Evolutionary conservation across 2,329 filamentous ascomycete genomes (phyloP).

Genomic region (Trichoderma endophyticum): DNA sequence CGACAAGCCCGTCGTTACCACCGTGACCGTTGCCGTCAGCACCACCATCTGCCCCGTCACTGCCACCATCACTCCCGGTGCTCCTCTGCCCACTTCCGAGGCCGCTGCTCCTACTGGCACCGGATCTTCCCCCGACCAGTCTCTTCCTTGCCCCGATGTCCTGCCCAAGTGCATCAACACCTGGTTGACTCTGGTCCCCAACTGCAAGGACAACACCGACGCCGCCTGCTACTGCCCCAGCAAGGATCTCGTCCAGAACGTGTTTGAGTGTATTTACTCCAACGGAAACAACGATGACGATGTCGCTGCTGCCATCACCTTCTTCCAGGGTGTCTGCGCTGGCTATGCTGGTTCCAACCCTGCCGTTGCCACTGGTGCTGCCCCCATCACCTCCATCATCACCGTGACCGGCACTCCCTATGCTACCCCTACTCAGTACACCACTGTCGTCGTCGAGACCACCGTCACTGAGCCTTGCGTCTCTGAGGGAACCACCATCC

Average conservation of each 20-base stretch:
- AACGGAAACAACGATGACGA: conserved; percentile 66
- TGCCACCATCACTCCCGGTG: conserved; percentile 41
- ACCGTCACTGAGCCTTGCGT: conserved; percentile 51
- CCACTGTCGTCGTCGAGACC: conserved; percentile 48
- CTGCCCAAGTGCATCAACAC: conserved; percentile 91
- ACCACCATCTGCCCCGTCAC: conserved; percentile 62
- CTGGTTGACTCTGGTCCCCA: conserved; percentile 66
- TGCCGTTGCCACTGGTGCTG: conserved; percentile 75
- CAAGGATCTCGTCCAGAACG: conserved; percentile 68
- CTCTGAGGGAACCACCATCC: conserved; percentile 46
- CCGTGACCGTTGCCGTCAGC: conserved; percentile 53
- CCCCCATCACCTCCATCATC: conserved; percentile 60
- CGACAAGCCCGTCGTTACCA: conserved; percentile 45
- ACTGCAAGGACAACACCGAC: conserved; percentile 83
- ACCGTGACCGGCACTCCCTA: conserved; percentile 52
- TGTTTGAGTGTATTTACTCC: conserved; percentile 78
- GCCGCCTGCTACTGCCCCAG: conserved; percentile 82
- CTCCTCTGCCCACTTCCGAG: conserved; percentile 15
- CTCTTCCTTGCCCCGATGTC: conserved; percentile 60
- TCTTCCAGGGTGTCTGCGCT: conserved; percentile 90
- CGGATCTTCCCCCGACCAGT: conserved; percentile 15
- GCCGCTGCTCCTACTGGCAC: conserved; percentile 20
- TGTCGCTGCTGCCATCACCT: conserved; percentile 69
- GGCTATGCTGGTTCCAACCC: conserved; percentile 72
- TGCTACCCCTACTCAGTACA: conserved; percentile 44